Base-by-base conservation (phyloP, 78 protist genomes). In the Cyanophora paradoxa region DNA sequence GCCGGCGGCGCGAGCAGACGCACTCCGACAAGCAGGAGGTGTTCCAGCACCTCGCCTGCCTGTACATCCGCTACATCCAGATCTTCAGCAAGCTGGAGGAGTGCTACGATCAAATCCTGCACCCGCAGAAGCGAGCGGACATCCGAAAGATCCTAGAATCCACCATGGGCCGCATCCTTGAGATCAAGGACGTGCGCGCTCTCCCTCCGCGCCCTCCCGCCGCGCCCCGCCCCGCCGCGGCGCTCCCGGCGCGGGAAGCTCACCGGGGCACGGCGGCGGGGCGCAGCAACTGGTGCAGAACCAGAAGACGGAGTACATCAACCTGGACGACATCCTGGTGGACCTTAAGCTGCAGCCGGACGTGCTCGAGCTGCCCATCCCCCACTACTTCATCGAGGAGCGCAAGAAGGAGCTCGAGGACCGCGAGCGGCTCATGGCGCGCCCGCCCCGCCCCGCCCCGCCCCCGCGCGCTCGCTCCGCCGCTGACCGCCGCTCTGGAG, bases 91-190 rank as follows among this genome's bases (percentile, higher is more conserved):
- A 74, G 69, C 76, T 86, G 30, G 91, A 86, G 54, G 81, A 70
- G 30, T 54, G 72, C 54, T 78, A 82, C 65, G 87, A 86, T 57
- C 91, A 86, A 67, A 72, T 59, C 42, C 72, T 78, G 31, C 91
- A 82, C 59, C 87, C 91, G 10, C 87, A 87, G 58, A 87, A 82
- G 82, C 77, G 87, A 3, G 7, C 11, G 14, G 87, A 78, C 64
- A 56, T 86, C 30, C 42, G 67, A 24, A 34, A 17, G 16, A 24
- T 70, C 17, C 76, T 85, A 17, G 85, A 71, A 17, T 36, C 74
- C 1, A 61, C 50, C 17, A 81, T 81, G 31, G 85, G 90, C 3
- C 76, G 90, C n/a, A 24, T 85, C 44, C 81, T 85, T 22, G 90
- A 85, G 36, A 24, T 85, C 56, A 74, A 79, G 3, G 68, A 69